A percentile compares a stretch with the other conserved stretches of the same genome.
Evolutionary conservation across 2,329 filamentous ascomycete genomes (phyloP).

Genomic region (Rachicladosporium sp.): DNA sequence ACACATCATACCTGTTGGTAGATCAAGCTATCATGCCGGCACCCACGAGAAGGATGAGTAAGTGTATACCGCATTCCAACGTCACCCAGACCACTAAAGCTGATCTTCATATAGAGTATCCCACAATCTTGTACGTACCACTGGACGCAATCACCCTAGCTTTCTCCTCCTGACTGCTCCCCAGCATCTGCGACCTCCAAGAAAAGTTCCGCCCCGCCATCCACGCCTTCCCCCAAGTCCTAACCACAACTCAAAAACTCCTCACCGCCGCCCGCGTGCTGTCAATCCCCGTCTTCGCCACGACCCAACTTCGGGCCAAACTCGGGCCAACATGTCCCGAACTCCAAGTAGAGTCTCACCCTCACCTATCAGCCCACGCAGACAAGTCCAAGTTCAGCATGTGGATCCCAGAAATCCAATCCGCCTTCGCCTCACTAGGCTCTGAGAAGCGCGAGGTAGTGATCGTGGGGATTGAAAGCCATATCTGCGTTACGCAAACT

Average conservation of each 20-base stretch:
- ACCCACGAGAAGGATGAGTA: no score
- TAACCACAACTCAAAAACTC: constrained; percentile 40
- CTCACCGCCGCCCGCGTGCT: constrained; percentile 40
- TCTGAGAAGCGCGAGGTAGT: constrained; percentile 47
- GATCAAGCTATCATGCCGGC: no score
- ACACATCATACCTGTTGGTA: no score
- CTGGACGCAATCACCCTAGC: background rate
- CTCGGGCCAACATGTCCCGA: constrained; percentile 71
- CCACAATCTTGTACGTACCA: constrained; percentile 9
- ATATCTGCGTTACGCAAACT: constrained; percentile 93
- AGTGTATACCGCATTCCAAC: background rate
- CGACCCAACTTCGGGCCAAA: constrained; percentile 68
- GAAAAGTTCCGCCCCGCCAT: constrained; percentile 82
- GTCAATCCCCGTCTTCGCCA: constrained; percentile 67
- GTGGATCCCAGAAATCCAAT: constrained; percentile 56
- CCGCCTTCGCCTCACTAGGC: constrained; percentile 29
- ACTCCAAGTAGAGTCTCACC: constrained; percentile 41
- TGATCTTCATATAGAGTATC: background rate
- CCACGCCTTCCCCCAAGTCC: constrained; percentile 68
- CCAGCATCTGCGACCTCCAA: constrained; percentile 84
- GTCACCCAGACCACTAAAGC: background rate
- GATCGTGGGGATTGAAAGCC: constrained; percentile 81
- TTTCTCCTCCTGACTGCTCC: background rate
- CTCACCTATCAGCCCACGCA: constrained; percentile 33
- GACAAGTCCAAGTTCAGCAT: constrained; percentile 93